These are phyloP conservation scores for Penicillium soppii DNA, from an alignment of 495 filamentous ascomycete species.

Conservation along the genomic window DNA sequence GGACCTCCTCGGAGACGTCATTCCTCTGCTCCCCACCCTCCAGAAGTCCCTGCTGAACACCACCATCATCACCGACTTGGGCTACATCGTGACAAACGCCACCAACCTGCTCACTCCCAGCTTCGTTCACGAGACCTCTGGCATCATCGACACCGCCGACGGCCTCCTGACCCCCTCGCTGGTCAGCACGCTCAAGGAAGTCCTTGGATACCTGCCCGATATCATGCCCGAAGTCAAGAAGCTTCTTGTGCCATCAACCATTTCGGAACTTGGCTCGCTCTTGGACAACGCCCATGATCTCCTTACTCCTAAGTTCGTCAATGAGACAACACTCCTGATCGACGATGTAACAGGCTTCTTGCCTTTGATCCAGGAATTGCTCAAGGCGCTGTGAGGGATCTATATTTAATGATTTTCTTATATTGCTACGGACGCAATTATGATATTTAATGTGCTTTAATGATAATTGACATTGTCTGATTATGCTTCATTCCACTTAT, in stretches of 20 bases:
- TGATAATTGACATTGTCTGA: conserved; percentile 8
- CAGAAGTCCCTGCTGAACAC: conserved; percentile 31
- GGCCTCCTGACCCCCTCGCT: conserved; percentile 33
- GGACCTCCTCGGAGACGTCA: conserved; percentile 34
- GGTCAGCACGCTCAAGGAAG: conserved; percentile 34
- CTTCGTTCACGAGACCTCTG: conserved; percentile 32
- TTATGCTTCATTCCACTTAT: background rate
- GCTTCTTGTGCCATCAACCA: conserved; percentile 32
- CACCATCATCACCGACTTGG: conserved; percentile 34
- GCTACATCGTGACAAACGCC: conserved; percentile 37
- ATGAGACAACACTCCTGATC: conserved; percentile 31
- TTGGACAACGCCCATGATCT: conserved; percentile 44
- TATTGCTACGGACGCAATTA: conserved; percentile 7
- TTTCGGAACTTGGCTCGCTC: conserved; percentile 38
- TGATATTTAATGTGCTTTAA: conserved; percentile 11
- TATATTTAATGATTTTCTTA: conserved; percentile 12
- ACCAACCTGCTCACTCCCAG: conserved; percentile 32
- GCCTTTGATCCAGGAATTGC: conserved; percentile 26
- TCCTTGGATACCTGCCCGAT: conserved; percentile 29
- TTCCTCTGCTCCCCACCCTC: conserved; percentile 26
- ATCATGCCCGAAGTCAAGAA: conserved; percentile 28
- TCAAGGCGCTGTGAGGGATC: conserved; percentile 26
- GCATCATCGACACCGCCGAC: conserved; percentile 34
- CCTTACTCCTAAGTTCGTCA: conserved; percentile 40
- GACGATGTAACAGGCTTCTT: conserved; percentile 25